phyloP scores from a whole-genome alignment of 345 rosid species.

The Aethionema arabicum region DNA sequence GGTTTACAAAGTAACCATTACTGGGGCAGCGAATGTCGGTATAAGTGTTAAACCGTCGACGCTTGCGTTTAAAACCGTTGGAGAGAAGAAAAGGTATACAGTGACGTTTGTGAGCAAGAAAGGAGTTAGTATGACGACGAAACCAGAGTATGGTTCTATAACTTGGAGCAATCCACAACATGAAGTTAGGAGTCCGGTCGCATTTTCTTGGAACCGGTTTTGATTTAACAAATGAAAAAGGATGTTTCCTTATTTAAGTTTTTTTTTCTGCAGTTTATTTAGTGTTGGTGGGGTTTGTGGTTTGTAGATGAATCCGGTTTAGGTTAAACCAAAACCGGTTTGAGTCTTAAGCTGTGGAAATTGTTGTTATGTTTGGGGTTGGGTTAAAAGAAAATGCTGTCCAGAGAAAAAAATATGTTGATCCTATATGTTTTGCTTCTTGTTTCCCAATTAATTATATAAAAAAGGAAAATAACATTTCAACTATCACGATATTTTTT shows the following conservation, averaged over 20 bases:
- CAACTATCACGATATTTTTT: too few relatives aligned
- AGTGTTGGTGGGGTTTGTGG: conserved; percentile 10
- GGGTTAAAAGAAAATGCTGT: conserved; percentile 29
- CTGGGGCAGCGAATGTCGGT: conserved; percentile 49
- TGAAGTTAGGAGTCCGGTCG: conserved; percentile 79
- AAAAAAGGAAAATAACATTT: too few relatives aligned
- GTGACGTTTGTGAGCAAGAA: conserved; percentile 69
- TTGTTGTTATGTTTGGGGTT: conserved; percentile 16
- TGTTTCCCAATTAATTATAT: conserved; percentile 2
- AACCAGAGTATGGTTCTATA: conserved; percentile 65
- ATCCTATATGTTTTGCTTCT: conserved; percentile 24
- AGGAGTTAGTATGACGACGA: conserved; percentile 37
- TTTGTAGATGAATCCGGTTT: conserved; percentile 29
- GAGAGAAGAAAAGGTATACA: conserved; percentile 72
- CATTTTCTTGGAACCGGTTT: conserved; percentile 66
- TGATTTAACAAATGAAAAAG: background rate
- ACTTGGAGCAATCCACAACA: conserved; percentile 63
- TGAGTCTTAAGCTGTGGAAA: conserved; percentile 22
- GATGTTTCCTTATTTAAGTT: conserved; percentile 22
- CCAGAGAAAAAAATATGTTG: conserved; percentile 11
- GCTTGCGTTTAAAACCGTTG: conserved; percentile 55
- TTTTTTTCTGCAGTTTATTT: conserved; percentile 27
- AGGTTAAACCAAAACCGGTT: conserved; percentile 26
- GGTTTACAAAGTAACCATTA: conserved; percentile 47
- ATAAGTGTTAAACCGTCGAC: conserved; percentile 56